Conservation (phyloP, 495 filamentous ascomycete genomes). For the Aspergillus nidulans region DNA sequence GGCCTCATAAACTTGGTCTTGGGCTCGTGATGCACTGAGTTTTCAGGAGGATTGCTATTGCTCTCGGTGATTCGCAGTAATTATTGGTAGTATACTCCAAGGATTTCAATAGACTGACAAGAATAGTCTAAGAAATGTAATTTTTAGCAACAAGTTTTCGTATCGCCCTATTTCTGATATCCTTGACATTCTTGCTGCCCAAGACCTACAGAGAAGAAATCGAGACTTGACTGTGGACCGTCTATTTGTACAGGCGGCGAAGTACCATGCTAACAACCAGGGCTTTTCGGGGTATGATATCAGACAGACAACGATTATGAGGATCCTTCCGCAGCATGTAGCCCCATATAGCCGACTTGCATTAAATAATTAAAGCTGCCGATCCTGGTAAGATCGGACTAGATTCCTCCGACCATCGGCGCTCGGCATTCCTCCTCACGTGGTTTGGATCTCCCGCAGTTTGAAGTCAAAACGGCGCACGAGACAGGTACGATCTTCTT, state of each 20-base stretch:
- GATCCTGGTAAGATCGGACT: constrained; percentile 3
- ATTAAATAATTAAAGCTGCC: not conserved
- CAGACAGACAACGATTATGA: not conserved
- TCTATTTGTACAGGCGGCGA: no score
- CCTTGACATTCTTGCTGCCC: no score
- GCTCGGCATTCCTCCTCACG: constrained; percentile 9
- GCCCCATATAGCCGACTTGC: constrained; percentile 4
- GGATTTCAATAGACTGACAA: not conserved
- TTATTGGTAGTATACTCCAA: not conserved
- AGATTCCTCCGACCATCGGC: constrained; percentile 14
- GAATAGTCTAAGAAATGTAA: no score
- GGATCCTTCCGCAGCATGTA: no score
- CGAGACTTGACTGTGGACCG: not conserved
- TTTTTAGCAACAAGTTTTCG: no score
- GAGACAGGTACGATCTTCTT: not conserved
- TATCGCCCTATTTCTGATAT: no score
- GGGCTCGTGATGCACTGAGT: constrained; percentile 13
- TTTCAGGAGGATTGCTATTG: not conserved
- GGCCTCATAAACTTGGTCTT: constrained; percentile 4
- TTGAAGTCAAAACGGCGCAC: not conserved
- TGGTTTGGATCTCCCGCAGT: not conserved
- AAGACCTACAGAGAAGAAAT: no score
- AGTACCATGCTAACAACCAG: no score
- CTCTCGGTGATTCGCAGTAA: no score
- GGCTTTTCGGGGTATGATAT: no score